Base-by-base conservation (phyloP, 345 rosid genomes). In the Anacardium occidentale region DNA sequence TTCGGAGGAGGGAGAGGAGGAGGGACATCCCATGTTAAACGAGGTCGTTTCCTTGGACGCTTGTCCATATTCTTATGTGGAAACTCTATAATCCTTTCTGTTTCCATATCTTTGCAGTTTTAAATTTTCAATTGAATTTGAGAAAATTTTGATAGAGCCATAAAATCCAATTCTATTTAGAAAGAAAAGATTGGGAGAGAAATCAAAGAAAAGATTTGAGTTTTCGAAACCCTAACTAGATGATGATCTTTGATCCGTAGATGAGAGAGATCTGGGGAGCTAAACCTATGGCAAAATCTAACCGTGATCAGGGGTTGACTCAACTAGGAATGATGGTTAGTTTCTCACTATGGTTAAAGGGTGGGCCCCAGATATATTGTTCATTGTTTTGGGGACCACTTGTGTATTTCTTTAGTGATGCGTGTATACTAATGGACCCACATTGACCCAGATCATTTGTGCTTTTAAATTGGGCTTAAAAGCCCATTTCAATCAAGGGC, bases 41-140 rank as follows among this genome's bases (percentile, higher is more conserved):
- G 85, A 7, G 90, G 90, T 53, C 89, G 83, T 76, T 91, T 91
- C 75, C 88, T 82, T 2, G 93, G 97, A 24, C 97, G 91, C 58
- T 86, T 89, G 74, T 89, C 93, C 78, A 82, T 83, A 74, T 67
- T 84, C 71, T 78, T 78, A 63, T 78, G 87, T 0, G 89, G 88
- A 69, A 86, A 88, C 47, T 89, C 97, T 21, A 81, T 80, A 56
- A 89, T 86, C 72, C 88, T 71, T 74, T 86, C 90, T 69, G 90
- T 86, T 80, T 91, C 97, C 84, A 91, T 71, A 72, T 79, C 60
- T 78, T 63, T 34, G 5, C 45, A 45, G 54, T 2, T 25, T 57
- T 68, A 73, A 74, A 72, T 57, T 72, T 62, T 40, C 78, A 26
- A 52, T 37, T 37, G 57, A 51, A 65, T 12, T 25, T 24, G 10